Evolutionary conservation across 495 filamentous ascomycete genomes (phyloP).

Genomic region (Aspergillus diversus): DNA sequence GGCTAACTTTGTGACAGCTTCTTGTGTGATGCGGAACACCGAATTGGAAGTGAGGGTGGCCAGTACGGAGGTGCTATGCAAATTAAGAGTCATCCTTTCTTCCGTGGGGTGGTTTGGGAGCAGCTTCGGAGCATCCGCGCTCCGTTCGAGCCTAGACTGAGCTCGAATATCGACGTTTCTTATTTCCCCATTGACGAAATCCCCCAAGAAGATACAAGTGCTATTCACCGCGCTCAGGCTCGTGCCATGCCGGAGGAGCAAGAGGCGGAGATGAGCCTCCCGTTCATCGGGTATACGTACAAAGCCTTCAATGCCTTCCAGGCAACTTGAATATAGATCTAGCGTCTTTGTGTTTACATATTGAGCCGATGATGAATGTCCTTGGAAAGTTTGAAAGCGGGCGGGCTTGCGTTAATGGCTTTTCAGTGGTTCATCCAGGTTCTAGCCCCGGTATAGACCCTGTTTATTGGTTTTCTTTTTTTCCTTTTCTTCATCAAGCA

Average conservation of each 20-base stretch:
- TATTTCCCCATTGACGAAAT: conserved; percentile 99
- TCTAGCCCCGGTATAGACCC: conserved; percentile 25
- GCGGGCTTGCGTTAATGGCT: conserved; percentile 44
- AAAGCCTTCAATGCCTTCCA: conserved; percentile 92
- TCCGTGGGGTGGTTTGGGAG: conserved; percentile 93
- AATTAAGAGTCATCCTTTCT: conserved; percentile 93
- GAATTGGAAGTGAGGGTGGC: conserved; percentile 69
- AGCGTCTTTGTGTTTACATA: conserved; percentile 18
- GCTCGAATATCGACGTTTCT: conserved; percentile 91
- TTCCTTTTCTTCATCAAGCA: conserved; percentile 37
- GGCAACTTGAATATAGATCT: conserved; percentile 33
- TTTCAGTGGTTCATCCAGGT: conserved; percentile 30
- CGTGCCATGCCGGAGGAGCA: conserved; percentile 63
- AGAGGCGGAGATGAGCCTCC: conserved; percentile 85
- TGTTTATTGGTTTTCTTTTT: conserved; percentile 23
- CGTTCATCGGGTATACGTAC: conserved; percentile 98
- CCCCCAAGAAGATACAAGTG: conserved; percentile 83
- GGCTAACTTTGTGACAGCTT: conserved; percentile 60
- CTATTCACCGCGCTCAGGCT: conserved; percentile 69
- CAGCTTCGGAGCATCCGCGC: conserved; percentile 88
- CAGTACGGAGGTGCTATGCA: conserved; percentile 78
- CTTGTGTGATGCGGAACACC: conserved; percentile 88
- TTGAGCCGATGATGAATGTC: conserved; percentile 24
- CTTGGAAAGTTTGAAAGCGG: conserved; percentile 35
- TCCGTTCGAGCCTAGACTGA: conserved; percentile 91